phyloP scores from a whole-genome alignment of 2,329 filamentous ascomycete species.

The Penicillium italicum region DNA sequence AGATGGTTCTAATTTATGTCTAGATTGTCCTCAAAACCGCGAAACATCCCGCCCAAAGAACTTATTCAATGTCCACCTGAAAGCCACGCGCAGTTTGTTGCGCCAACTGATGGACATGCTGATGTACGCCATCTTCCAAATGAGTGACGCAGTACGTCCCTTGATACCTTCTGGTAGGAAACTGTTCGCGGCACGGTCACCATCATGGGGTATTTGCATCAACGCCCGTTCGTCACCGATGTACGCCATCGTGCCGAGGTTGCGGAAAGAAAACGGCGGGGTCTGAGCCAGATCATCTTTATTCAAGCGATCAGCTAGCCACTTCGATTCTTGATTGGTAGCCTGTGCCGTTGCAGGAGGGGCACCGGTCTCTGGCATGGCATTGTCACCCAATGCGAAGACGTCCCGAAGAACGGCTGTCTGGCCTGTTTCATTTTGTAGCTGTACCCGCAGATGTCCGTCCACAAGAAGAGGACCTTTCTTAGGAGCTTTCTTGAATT shows the following conservation, averaged over 20 bases:
- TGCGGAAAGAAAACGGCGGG: constrained; percentile 52
- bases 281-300: constrained; percentile 39
- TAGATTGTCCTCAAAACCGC: constrained; percentile 33
- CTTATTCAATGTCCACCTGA: constrained; percentile 43
- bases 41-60: constrained; percentile 46
- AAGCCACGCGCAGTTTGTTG: constrained; percentile 41
- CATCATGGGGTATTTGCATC: constrained; percentile 48
- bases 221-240: constrained; percentile 56
- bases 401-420: constrained; percentile 51
- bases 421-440: constrained; percentile 39
- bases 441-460: constrained; percentile 53
- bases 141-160: constrained; percentile 40
- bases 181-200: constrained; percentile 16
- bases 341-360: constrained; percentile 59
- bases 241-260: constrained; percentile 59
- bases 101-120: constrained; percentile 49
- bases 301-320: constrained; percentile 56
- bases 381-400: constrained; percentile 56
- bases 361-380: constrained; percentile 49
- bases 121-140: constrained; percentile 46
- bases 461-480: constrained; percentile 54
- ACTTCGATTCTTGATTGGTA: constrained; percentile 56
- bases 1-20: background rate
- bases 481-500: constrained; percentile 48
- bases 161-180: constrained; percentile 38